Conservation (phyloP, 768 basidiomycete genomes). For the Xerocomellus dryophilus region DNA sequence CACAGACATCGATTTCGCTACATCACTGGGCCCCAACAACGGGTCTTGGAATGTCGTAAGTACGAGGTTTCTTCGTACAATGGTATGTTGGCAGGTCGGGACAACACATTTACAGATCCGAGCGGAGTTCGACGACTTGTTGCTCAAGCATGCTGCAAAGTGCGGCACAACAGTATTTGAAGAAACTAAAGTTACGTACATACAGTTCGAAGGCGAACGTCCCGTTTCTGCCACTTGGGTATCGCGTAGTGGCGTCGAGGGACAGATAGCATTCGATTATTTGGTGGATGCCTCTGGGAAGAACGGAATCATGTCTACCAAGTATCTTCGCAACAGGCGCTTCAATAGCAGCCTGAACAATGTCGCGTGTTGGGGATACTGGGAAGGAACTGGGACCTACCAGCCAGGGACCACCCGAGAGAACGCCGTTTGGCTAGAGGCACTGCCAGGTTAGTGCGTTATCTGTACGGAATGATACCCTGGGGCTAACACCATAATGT, state of each 20-base stretch:
- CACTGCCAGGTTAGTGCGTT: constrained; percentile 16
- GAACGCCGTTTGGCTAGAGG: constrained; percentile 38
- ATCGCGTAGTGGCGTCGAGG: not conserved
- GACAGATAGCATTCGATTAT: constrained; percentile 3
- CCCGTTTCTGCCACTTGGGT: too few species aligned
- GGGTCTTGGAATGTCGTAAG: constrained; percentile 7
- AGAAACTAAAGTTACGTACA: constrained; percentile 8
- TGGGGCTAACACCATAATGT: too few species aligned
- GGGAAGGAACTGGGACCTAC: constrained; percentile 31
- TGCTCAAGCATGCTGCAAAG: not conserved
- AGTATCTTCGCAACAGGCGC: constrained; percentile 34
- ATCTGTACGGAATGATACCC: too few species aligned
- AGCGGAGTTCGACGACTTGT: constrained; percentile 4
- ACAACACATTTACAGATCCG: not conserved
- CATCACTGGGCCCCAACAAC: not conserved
- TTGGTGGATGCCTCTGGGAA: constrained; percentile 12
- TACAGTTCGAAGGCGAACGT: not conserved
- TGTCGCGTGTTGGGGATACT: constrained; percentile 38
- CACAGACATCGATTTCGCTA: constrained; percentile 8
- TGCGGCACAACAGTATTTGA: not conserved
- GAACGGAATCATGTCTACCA: constrained; percentile 18
- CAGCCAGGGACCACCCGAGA: constrained; percentile 31
- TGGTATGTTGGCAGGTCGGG: too few species aligned
- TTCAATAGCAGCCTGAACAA: constrained; percentile 35
- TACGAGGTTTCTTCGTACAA: too few species aligned